phyloP scores from a whole-genome alignment of 1,139 yeast genomes.

The Keqinozyma sinolaborantium region DNA sequence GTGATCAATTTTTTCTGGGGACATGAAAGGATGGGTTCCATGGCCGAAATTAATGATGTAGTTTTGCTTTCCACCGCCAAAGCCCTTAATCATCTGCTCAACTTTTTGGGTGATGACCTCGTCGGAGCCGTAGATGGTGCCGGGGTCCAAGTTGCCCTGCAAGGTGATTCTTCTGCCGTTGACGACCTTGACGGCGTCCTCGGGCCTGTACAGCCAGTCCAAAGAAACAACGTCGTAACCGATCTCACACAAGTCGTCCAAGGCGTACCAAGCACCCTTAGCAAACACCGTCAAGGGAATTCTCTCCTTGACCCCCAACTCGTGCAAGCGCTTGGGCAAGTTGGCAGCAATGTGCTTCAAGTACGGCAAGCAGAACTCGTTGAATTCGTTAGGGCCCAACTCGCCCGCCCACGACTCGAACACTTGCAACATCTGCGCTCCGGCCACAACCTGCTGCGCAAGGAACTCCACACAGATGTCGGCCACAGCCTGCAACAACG shows the following conservation, averaged over 20 bases:
- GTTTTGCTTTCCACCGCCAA: conserved; percentile 87
- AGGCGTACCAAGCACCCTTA: conserved; percentile 97
- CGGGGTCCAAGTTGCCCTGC: conserved; percentile 97
- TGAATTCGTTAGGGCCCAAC: conserved; percentile 83
- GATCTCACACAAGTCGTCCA: conserved; percentile 78
- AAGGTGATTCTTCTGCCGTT: conserved; percentile 74
- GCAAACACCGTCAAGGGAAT: conserved; percentile 91
- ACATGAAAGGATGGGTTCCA: conserved; percentile 97
- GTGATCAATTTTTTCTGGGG: conserved; percentile 80
- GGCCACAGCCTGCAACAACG: conserved; percentile 72
- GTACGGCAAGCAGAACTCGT: conserved; percentile 86
- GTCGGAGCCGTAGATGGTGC: conserved; percentile 84
- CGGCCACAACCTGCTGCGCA: conserved; percentile 94
- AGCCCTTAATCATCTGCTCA: conserved; percentile 81
- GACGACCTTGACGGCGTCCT: conserved; percentile 76
- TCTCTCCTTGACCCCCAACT: conserved; percentile 65
- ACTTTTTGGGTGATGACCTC: conserved; percentile 79
- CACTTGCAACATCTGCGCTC: conserved; percentile 95
- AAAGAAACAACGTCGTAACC: conserved; percentile 86
- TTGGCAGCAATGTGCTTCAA: conserved; percentile 69
- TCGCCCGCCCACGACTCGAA: conserved; percentile 99
- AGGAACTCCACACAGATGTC: conserved; percentile 90
- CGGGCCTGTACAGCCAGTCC: conserved; percentile 90
- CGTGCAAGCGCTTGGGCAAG: conserved; percentile 66
- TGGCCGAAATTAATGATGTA: conserved; percentile 95